Evolutionary conservation across 306 rosid species (phyloP).

Genomic region (Corylus avellana): DNA sequence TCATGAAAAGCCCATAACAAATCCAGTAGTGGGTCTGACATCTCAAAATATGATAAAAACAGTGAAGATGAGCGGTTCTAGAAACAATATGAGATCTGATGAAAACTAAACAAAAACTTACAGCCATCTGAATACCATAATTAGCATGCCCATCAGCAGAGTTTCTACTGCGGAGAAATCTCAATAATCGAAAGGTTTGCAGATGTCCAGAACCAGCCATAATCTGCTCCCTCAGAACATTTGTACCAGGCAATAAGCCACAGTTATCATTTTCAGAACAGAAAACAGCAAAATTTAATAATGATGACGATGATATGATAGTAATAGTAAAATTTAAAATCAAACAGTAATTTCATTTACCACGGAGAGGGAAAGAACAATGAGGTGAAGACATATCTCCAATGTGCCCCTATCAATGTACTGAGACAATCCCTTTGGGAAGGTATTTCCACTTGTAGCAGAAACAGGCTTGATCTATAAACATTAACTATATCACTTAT

Average conservation of each 20-base stretch:
- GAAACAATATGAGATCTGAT: neutral
- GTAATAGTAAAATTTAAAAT: constrained; percentile 10
- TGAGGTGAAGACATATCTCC: constrained; percentile 92
- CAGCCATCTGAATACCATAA: constrained; percentile 96
- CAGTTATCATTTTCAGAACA: constrained; percentile 5
- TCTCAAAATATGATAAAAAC: neutral
- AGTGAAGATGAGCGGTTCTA: constrained; percentile 2
- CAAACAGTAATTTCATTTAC: constrained; percentile 41
- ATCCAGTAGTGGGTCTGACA: neutral
- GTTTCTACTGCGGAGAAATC: constrained; percentile 88
- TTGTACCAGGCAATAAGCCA: constrained; percentile 26
- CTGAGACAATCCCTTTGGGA: constrained; percentile 84
- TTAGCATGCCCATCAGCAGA: constrained; percentile 88
- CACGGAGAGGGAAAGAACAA: constrained; percentile 90
- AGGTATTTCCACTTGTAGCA: constrained; percentile 52
- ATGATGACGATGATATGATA: neutral
- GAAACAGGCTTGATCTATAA: constrained; percentile 82
- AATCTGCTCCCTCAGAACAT: constrained; percentile 57
- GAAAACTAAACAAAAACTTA: constrained; percentile 47
- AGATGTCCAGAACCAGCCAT: constrained; percentile 99
- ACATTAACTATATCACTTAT: constrained; percentile 17
- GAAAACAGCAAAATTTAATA: neutral
- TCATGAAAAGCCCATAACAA: neutral
- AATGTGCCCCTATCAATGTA: constrained; percentile 87
- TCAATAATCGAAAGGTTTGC: constrained; percentile 78